Conservation (phyloP, 1,139 yeast species). For the Hemisphaericaspora xylofermentans region DNA sequence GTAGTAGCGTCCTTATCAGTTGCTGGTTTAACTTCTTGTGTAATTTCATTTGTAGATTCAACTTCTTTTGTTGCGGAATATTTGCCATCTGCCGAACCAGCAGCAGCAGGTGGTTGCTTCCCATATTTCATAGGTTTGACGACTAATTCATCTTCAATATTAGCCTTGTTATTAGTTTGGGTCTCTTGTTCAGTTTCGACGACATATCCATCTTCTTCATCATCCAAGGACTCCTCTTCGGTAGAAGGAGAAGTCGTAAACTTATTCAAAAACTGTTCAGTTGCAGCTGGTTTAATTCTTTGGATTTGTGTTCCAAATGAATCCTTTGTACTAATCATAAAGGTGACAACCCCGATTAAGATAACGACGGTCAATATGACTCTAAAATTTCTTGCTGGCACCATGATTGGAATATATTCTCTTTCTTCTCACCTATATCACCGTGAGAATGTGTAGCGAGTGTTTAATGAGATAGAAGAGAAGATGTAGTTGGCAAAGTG, state of each 20-base stretch:
- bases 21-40: no score
- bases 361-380: neutral
- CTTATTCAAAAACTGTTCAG: neutral
- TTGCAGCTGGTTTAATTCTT: conserved; percentile 5
- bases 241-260: neutral
- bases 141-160: neutral
- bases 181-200: neutral
- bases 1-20: conserved; percentile 1
- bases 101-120: neutral
- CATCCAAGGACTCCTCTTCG: neutral
- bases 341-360: conserved; percentile 3
- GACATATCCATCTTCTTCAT: neutral
- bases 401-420: neutral
- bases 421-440: neutral
- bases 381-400: conserved; percentile 3
- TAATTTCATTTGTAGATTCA: neutral
- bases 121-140: neutral
- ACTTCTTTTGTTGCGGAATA: neutral
- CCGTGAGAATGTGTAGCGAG: neutral
- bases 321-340: conserved; percentile 2
- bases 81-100: neutral
- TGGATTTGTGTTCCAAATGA: conserved; percentile 4
- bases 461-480: neutral
- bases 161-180: neutral
- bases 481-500: no score